phyloP scores from a whole-genome alignment of 495 filamentous ascomycete genomes.

The Aspergillus nidulans region DNA sequence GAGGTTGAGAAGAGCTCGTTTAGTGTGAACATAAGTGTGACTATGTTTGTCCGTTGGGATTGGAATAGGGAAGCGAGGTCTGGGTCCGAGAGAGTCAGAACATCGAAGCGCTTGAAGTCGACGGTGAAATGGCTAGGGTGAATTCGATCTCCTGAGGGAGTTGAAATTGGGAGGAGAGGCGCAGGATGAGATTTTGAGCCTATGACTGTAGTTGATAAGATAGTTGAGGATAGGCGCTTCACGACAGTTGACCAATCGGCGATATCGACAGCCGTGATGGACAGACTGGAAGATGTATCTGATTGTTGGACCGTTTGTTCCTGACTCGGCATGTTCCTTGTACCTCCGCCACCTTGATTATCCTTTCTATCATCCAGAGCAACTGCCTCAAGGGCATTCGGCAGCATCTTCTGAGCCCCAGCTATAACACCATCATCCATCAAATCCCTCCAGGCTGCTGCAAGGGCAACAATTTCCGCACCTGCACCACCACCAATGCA shows the following conservation, averaged over 20 bases:
- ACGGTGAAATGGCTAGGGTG: conserved; percentile 28
- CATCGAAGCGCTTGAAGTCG: conserved; percentile 57
- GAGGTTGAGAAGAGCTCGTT: conserved; percentile 89
- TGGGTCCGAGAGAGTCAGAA: conserved; percentile 48
- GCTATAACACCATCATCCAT: conserved; percentile 9
- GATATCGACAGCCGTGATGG: conserved; percentile 70
- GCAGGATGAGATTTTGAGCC: conserved; percentile 43
- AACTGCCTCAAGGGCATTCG: conserved; percentile 15
- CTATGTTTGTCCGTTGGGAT: conserved; percentile 40
- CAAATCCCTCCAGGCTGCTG: conserved; percentile 52
- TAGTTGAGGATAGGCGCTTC: conserved; percentile 42
- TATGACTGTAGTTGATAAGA: conserved; percentile 31
- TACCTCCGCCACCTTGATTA: neutral
- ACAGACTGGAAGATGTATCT: conserved; percentile 23
- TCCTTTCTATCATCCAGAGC: conserved; percentile 16
- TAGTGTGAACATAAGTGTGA: conserved; percentile 91
- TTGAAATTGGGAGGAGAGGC: conserved; percentile 34
- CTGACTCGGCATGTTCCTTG: neutral
- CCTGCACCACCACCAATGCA: conserved; percentile 84
- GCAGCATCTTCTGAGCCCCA: neutral
- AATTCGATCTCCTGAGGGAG: neutral
- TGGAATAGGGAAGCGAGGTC: conserved; percentile 38
- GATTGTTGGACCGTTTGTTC: neutral
- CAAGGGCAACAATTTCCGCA: conserved; percentile 77
- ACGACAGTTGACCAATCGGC: conserved; percentile 70